Percentiles rank a stretch among this genome's conserved stretches.
These are phyloP conservation scores for Funneliformis caledonium DNA, from an alignment of 371 early-diverging fungal species.

Conservation along the genomic window DNA sequence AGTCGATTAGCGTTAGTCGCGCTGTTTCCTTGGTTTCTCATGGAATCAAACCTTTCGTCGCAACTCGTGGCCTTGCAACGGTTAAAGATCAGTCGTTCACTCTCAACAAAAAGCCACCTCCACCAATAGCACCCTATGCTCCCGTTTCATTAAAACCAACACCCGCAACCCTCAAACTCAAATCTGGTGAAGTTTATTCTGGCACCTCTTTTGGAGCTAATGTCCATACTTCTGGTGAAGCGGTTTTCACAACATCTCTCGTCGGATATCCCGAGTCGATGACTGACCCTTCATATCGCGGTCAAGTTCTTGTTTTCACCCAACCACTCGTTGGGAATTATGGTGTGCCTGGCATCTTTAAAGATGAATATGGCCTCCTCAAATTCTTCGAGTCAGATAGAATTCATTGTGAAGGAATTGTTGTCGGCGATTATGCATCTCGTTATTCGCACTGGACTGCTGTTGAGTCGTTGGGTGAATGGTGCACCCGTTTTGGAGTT, in stretches of 20 bases:
- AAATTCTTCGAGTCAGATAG: constrained; percentile 84
- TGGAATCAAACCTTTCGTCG: neutral
- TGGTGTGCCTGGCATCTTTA: constrained; percentile 84
- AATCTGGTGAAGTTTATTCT: constrained; percentile 74
- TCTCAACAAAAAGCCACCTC: constrained; percentile 54
- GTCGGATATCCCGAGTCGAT: constrained; percentile 92
- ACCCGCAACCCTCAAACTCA: constrained; percentile 73
- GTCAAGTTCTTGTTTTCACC: constrained; percentile 84
- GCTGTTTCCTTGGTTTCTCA: neutral
- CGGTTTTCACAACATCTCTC: constrained; percentile 91
- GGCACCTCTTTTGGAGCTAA: constrained; percentile 82
- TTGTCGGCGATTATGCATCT: constrained; percentile 85
- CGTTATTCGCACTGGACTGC: constrained; percentile 95
- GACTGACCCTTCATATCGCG: constrained; percentile 87
- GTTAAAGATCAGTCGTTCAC: constrained; percentile 49
- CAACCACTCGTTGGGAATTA: constrained; percentile 86
- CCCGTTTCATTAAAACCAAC: constrained; percentile 44
- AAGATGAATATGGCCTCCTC: constrained; percentile 81
- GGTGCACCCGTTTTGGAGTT: constrained; percentile 86
- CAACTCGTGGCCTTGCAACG: constrained; percentile 54
- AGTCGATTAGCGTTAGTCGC: neutral
- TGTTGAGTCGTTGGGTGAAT: constrained; percentile 80
- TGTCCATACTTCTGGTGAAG: constrained; percentile 66
- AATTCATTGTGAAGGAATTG: constrained; percentile 85
- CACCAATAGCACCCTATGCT: constrained; percentile 40